Evolutionary conservation across 2,329 filamentous ascomycete species (phyloP), one percentile per base, ranked within the genome.

Genomic region (Fonsecaea pugnacius): DNA sequence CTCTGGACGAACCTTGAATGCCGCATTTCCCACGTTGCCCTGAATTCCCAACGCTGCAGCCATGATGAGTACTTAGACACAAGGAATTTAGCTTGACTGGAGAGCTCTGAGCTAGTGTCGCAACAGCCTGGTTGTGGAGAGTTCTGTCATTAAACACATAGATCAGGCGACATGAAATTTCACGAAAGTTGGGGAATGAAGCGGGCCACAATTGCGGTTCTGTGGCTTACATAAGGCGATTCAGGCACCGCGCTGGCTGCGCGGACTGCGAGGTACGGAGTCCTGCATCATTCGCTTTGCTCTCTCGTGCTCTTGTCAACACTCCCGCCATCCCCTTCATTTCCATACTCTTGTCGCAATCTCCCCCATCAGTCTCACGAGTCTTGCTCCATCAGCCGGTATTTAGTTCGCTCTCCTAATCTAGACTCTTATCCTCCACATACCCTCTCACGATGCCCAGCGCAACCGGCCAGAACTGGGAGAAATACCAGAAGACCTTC

Each of bases 401-500:
- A 3, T 21, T 38, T 8, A 18, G 16, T 53, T n/a, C 6, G 32
- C 8, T 51, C 16, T 53, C 33, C 33, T 32, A 12, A 24, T 18
- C 24, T 38, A 2, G 40, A 50, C 21, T 33, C 12, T n/a, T 43
- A 18, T 21, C 40, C 53, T 30, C 40, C 24, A 8, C n/a, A 21
- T 27, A 53, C n/a, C 52, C 18, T 61, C 43, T 35, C 43, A 69
- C 52, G 78, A 87, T 97, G 93, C 93, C 93, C 85, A 94, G 91
- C 83, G 94, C 95, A 80, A 96, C 90, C 74, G 95, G 95, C 78
- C 82, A 85, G 79, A 91, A 87, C 86, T 99, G 95, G 95, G 95
- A 99, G 86, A 98, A 98, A 84, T 98, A 96, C 85, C 87, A 91
- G 83, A 97, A 98, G 86, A 93, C 89, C 76, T 99, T 91, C 76